Percentiles rank a stretch among this genome's conserved stretches.
phyloP scores from a whole-genome alignment of 2,329 filamentous ascomycete species.

The Chalaropsis ovoidea region DNA sequence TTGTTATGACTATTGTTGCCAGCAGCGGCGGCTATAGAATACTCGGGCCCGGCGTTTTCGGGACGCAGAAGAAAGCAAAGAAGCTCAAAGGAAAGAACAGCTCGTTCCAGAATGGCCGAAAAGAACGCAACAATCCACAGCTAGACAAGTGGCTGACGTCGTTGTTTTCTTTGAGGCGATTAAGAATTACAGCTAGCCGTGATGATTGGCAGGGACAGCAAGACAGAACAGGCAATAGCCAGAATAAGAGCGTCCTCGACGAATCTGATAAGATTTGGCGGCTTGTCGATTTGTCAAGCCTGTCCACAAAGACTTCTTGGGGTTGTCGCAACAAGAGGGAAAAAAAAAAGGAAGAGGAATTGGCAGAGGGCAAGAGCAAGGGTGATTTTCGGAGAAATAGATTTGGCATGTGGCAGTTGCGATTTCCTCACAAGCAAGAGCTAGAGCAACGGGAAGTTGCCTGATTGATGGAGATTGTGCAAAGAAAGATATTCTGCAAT shows the following conservation, averaged over 20 bases:
- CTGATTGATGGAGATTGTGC: background rate
- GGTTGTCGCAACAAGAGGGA: background rate
- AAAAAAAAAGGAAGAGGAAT: constrained; percentile 2
- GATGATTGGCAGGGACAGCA: background rate
- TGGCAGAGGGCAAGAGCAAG: background rate
- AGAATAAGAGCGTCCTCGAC: background rate
- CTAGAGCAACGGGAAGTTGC: background rate
- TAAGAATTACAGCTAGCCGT: background rate
- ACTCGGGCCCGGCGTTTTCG: too few species aligned
- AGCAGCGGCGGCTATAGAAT: too few species aligned
- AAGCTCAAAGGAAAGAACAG: background rate
- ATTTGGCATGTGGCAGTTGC: constrained; percentile 10
- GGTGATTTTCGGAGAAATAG: constrained; percentile 15
- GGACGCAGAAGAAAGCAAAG: too few species aligned
- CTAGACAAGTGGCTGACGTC: background rate
- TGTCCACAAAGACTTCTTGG: background rate
- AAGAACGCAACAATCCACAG: background rate
- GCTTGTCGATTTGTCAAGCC: background rate
- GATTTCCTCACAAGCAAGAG: constrained; percentile 3
- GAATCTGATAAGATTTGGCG: constrained; percentile 8
- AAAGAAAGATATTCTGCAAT: background rate
- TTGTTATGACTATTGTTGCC: too few species aligned
- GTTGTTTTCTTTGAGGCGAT: background rate
- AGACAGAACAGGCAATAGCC: background rate
- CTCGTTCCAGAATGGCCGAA: background rate